Conservation (phyloP, 2,329 filamentous ascomycete species). For the Knoxdaviesia capensis region DNA sequence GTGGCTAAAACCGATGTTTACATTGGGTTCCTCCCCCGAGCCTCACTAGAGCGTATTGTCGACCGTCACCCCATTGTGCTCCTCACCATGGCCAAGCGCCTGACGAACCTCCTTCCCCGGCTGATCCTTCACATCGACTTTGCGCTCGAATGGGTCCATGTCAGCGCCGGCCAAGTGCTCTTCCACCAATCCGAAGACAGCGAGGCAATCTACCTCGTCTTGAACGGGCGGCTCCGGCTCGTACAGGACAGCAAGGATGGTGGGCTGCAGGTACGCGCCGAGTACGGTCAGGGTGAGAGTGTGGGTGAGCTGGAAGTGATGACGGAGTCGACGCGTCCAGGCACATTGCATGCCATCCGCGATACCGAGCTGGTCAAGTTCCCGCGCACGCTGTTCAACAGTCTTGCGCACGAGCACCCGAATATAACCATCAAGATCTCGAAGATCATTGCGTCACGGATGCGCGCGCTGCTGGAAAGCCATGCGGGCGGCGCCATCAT, state of each 20-base stretch:
- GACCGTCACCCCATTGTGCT: slow-evolving; percentile 84
- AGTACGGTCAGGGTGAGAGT: slow-evolving; percentile 93
- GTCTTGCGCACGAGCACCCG: slow-evolving; percentile 86
- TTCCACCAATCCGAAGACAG: slow-evolving; percentile 90
- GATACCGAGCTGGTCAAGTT: slow-evolving; percentile 95
- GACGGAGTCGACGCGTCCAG: slow-evolving; percentile 79
- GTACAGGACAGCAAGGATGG: slow-evolving; percentile 68
- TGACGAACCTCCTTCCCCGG: slow-evolving; percentile 74
- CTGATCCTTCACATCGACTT: slow-evolving; percentile 95
- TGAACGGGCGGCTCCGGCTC: slow-evolving; percentile 76
- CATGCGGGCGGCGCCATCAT: slow-evolving; percentile 19
- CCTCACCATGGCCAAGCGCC: slow-evolving; percentile 84
- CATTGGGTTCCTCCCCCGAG: slow-evolving; percentile 78
- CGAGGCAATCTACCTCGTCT: slow-evolving; percentile 92
- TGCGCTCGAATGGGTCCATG: slow-evolving; percentile 93
- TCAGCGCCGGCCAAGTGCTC: slow-evolving; percentile 84
- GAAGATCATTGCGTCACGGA: slow-evolving; percentile 90
- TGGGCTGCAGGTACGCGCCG: slow-evolving; percentile 67
- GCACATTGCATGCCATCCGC: slow-evolving; percentile 84
- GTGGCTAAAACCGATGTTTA: slow-evolving; percentile 97
- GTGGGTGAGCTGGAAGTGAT: slow-evolving; percentile 93
- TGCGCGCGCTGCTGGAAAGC: slow-evolving; percentile 67
- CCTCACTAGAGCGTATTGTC: slow-evolving; percentile 74
- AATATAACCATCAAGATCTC: slow-evolving; percentile 98
- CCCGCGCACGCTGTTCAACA: slow-evolving; percentile 90